These are phyloP conservation scores for Fusarium sarcochroum DNA, from an alignment of 2,329 filamentous ascomycete species.

Conservation along the genomic window DNA sequence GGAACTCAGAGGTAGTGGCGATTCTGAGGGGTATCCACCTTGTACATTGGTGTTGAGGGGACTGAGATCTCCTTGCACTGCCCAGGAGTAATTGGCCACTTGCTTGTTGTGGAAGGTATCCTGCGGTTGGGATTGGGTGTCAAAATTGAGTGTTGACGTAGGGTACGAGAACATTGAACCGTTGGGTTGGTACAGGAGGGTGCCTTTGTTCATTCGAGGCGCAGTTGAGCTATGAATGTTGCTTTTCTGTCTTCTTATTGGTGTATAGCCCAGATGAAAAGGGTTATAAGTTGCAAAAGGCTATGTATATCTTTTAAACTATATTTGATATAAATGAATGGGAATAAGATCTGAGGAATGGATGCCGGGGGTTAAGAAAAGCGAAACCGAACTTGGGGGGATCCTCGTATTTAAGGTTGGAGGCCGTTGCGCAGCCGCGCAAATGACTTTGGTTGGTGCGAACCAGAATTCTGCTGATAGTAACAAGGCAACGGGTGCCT, in stretches of 20 bases:
- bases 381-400: slow-evolving; percentile 13
- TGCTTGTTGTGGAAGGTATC: not conserved
- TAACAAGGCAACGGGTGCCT: slow-evolving; percentile 21
- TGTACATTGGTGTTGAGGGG: slow-evolving; percentile 19
- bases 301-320: slow-evolving; percentile 3
- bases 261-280: not conserved
- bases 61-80: slow-evolving; percentile 13
- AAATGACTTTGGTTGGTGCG: slow-evolving; percentile 19
- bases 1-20: slow-evolving; percentile 11
- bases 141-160: slow-evolving; percentile 13
- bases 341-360: slow-evolving; percentile 9
- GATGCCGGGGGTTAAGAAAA: slow-evolving; percentile 11
- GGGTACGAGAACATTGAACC: slow-evolving; percentile 25
- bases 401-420: slow-evolving; percentile 15
- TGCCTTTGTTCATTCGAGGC: slow-evolving; percentile 19
- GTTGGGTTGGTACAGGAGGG: slow-evolving; percentile 12
- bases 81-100: slow-evolving; percentile 22
- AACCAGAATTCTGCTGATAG: slow-evolving; percentile 20
- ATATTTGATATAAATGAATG: not conserved
- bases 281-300: slow-evolving; percentile 1
- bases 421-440: slow-evolving; percentile 26
- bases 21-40: slow-evolving; percentile 20
- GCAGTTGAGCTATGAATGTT: slow-evolving; percentile 9
- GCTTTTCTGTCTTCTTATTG: slow-evolving; percentile 15
- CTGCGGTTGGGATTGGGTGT: slow-evolving; percentile 16